phyloP scores from a whole-genome alignment of 352 stramenopile species.

The Paralagenidium karlingii region DNA sequence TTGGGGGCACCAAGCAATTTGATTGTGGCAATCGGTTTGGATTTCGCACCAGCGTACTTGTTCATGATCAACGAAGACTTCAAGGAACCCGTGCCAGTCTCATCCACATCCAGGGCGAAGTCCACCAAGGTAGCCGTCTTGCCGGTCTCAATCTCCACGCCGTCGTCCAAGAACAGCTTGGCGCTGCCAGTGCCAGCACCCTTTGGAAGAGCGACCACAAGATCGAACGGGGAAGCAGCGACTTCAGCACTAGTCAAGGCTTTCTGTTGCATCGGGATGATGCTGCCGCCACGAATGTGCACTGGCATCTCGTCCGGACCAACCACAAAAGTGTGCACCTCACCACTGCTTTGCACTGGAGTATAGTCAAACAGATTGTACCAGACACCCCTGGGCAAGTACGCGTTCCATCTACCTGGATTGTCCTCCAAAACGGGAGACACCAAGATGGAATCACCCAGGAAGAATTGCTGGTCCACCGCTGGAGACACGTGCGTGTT shows the following conservation, averaged over 20 bases:
- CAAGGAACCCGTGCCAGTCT: no score
- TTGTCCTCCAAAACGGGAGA: conserved; percentile 36
- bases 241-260: conserved; percentile 27
- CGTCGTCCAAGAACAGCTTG: conserved; percentile 40
- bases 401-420: conserved; percentile 23
- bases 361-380: conserved; percentile 48
- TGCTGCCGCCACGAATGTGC: conserved; percentile 29
- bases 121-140: conserved; percentile 17
- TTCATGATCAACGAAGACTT: conserved; percentile 7
- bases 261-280: conserved; percentile 29
- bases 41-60: no score
- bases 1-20: no score
- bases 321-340: no score
- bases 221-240: conserved; percentile 27
- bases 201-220: conserved; percentile 25
- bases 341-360: conserved; percentile 12
- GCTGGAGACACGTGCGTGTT: conserved; percentile 12
- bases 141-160: conserved; percentile 20
- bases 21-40: no score
- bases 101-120: no score
- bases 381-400: conserved; percentile 29
- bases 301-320: conserved; percentile 48
- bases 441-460: conserved; percentile 23
- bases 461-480: conserved; percentile 41
- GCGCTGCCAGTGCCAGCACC: conserved; percentile 9